Conservation (phyloP, 2,329 filamentous ascomycete species). For the Monosporascus sp. region DNA sequence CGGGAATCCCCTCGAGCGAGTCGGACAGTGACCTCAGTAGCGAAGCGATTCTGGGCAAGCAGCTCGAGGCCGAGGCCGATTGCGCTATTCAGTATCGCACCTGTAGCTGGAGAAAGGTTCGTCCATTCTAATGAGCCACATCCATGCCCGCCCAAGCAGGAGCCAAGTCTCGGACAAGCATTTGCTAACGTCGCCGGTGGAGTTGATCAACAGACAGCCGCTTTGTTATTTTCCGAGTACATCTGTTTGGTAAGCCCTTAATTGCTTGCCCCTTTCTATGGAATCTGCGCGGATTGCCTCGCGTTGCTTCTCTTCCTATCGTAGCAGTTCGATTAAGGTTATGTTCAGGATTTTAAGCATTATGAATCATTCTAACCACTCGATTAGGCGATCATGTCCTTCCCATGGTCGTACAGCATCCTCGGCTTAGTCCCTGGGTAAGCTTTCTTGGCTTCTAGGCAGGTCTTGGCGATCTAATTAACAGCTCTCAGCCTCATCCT, state of each 20-base stretch:
- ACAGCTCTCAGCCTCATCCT: constrained; percentile 55
- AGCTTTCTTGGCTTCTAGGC: constrained; percentile 13
- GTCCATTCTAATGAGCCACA: constrained; percentile 12
- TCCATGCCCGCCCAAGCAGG: constrained; percentile 3
- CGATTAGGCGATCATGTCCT: constrained; percentile 78
- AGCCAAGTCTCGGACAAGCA: constrained; percentile 4
- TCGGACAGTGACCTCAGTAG: constrained; percentile 42
- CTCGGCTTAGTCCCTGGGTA: constrained; percentile 78
- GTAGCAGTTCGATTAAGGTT: too few relatives aligned
- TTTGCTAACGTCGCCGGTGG: constrained; percentile 5
- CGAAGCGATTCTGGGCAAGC: constrained; percentile 49
- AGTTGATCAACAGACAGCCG: constrained; percentile 59
- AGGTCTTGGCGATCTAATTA: constrained; percentile 6
- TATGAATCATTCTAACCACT: constrained; percentile 7
- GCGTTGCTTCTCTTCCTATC: not conserved
- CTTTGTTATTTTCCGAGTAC: constrained; percentile 88
- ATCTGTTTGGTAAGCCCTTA: constrained; percentile 62
- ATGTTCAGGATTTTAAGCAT: not conserved
- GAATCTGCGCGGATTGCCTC: not conserved
- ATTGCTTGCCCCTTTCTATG: not conserved
- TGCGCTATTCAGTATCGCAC: constrained; percentile 87
- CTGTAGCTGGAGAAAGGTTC: constrained; percentile 85
- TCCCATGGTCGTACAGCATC: constrained; percentile 86
- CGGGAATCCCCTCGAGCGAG: constrained; percentile 14
- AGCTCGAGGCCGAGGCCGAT: constrained; percentile 70